Evolutionary conservation across 176 grass and related monocot genomes (phyloP).

Genomic region (Carex kokanica): DNA sequence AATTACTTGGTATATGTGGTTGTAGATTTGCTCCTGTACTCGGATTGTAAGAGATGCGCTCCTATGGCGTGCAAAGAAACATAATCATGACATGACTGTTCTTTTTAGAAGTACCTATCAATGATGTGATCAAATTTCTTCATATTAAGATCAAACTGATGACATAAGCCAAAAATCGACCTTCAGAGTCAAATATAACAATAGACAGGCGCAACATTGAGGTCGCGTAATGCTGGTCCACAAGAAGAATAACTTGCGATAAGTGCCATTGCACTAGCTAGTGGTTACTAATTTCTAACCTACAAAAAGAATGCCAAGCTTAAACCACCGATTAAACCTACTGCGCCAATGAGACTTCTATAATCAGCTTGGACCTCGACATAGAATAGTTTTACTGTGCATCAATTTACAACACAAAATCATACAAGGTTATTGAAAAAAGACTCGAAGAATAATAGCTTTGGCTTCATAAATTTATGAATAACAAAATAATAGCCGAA

Average conservation of each 20-base stretch:
- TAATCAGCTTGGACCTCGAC: not conserved
- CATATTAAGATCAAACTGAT: not conserved
- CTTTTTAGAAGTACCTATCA: not conserved
- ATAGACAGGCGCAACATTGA: not conserved
- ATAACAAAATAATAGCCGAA: constrained; percentile 5
- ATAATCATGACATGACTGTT: too few relatives aligned
- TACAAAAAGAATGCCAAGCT: not conserved
- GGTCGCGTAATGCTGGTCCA: not conserved
- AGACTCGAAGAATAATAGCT: not conserved
- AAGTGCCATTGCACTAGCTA: not conserved
- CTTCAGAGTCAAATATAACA: not conserved
- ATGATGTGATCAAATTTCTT: not conserved
- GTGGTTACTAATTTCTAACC: not conserved
- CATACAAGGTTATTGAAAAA: not conserved
- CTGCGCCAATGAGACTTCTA: not conserved
- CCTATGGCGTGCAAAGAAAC: too few relatives aligned
- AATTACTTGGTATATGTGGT: too few relatives aligned
- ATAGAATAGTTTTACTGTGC: not conserved
- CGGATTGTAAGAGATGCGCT: too few relatives aligned
- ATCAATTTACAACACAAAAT: constrained; percentile 2
- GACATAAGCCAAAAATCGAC: not conserved
- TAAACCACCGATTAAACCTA: not conserved
- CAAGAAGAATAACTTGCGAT: not conserved
- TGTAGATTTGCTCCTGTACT: too few relatives aligned
- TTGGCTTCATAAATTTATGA: not conserved